phyloP scores from a whole-genome alignment of 2,329 filamentous ascomycete genomes.

The Botrytis sinoallii region DNA sequence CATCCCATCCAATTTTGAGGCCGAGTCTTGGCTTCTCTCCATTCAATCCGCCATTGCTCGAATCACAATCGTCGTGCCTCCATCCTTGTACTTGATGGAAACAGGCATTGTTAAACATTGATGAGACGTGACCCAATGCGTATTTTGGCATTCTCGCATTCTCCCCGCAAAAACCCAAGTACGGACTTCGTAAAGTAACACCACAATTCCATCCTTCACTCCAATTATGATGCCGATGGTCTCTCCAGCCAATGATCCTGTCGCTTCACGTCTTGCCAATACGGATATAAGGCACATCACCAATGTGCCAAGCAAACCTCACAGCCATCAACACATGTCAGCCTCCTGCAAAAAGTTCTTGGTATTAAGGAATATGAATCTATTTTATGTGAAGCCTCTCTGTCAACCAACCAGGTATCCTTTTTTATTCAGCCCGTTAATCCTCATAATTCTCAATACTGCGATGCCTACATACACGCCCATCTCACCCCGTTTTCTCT shows the following conservation, averaged over 20 bases:
- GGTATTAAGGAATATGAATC: background rate
- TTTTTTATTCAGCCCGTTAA: background rate
- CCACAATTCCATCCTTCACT: background rate
- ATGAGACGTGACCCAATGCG: background rate
- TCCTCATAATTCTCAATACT: background rate
- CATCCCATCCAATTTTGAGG: background rate
- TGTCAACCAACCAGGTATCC: background rate
- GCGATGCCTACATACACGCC: background rate
- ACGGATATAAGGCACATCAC: constrained; percentile 12
- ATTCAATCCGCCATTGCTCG: background rate
- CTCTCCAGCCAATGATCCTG: background rate
- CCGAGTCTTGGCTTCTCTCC: background rate
- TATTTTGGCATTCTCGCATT: background rate
- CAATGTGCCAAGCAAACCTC: background rate
- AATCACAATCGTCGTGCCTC: background rate
- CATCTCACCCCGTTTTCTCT: background rate
- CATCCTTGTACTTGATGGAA: background rate
- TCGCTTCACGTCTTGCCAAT: background rate
- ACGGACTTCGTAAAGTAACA: background rate
- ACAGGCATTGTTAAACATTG: background rate
- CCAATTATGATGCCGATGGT: background rate
- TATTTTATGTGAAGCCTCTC: background rate
- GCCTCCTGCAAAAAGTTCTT: background rate
- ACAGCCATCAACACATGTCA: background rate
- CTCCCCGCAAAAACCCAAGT: background rate